A percentile compares a stretch with the other conserved stretches of the same genome.
Evolutionary conservation across 2,329 filamentous ascomycete species (phyloP).

Genomic region (Xylariales sp.): DNA sequence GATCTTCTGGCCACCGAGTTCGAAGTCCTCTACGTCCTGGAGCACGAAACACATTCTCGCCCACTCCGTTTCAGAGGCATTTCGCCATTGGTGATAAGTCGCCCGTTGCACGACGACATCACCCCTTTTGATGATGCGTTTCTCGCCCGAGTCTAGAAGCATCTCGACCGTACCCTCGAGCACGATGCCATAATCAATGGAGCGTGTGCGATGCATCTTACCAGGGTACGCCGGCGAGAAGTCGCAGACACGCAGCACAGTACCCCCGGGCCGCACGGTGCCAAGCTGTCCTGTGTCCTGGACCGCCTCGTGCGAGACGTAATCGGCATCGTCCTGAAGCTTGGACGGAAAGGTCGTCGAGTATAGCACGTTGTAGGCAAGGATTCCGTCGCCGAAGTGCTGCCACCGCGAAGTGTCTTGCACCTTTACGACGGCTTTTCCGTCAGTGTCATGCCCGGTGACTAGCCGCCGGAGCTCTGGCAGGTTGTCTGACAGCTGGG

Average conservation of each 20-base stretch:
- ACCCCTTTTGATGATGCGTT: constrained; percentile 14
- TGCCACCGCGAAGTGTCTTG: not conserved
- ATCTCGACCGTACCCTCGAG: constrained; percentile 16
- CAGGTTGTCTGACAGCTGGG: too few species aligned
- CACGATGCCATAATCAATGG: constrained; percentile 16
- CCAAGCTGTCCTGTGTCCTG: not conserved
- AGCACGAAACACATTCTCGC: not conserved
- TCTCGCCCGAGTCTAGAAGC: constrained; percentile 16
- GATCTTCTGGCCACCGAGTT: not conserved
- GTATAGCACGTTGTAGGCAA: not conserved
- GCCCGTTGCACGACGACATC: constrained; percentile 14
- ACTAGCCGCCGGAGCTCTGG: not conserved
- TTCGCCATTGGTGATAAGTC: constrained; percentile 13
- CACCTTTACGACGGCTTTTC: not conserved
- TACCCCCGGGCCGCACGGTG: constrained; percentile 5
- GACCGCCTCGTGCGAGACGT: too few species aligned
- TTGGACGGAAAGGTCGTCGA: not conserved
- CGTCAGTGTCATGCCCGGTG: not conserved
- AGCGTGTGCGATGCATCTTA: constrained; percentile 12
- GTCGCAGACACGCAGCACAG: constrained; percentile 17
- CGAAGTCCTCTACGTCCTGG: not conserved
- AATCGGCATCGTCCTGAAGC: too few species aligned
- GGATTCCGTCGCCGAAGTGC: too few species aligned
- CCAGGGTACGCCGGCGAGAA: constrained; percentile 12
- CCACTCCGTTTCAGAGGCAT: constrained; percentile 8